phyloP scores from a whole-genome alignment of 495 filamentous ascomycete genomes.

The Penicillium verhagenii region DNA sequence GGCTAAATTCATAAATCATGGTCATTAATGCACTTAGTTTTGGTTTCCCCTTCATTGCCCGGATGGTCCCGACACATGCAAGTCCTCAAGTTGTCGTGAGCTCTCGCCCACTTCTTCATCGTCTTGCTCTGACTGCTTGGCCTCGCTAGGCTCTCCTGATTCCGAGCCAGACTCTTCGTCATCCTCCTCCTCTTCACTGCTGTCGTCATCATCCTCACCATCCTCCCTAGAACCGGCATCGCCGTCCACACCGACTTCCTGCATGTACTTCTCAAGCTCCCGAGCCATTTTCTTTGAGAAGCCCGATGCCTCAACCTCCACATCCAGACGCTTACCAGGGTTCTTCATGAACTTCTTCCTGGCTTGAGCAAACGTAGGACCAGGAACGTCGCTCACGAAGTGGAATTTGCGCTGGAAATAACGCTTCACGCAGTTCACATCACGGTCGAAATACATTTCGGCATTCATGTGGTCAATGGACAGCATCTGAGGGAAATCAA shows the following conservation, averaged over 20 bases:
- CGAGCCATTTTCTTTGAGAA: slow-evolving; percentile 96
- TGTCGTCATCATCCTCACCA: slow-evolving; percentile 37
- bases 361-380: slow-evolving; percentile 81
- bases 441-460: slow-evolving; percentile 92
- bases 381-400: slow-evolving; percentile 76
- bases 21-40: slow-evolving; percentile 28
- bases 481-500: slow-evolving; percentile 98
- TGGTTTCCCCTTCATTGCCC: slow-evolving; percentile 11
- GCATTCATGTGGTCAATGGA: slow-evolving; percentile 94
- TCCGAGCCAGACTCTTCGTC: slow-evolving; percentile 15
- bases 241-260: slow-evolving; percentile 61
- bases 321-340: slow-evolving; percentile 69
- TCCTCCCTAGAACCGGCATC: slow-evolving; percentile 50
- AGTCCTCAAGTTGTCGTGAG: slow-evolving; percentile 30
- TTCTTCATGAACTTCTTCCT: slow-evolving; percentile 68
- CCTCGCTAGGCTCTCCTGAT: slow-evolving; percentile 11
- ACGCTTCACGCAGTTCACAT: slow-evolving; percentile 89
- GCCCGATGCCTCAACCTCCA: slow-evolving; percentile 87
- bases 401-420: slow-evolving; percentile 89
- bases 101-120: slow-evolving; percentile 28
- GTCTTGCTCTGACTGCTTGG: slow-evolving; percentile 12
- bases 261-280: slow-evolving; percentile 87
- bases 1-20: slow-evolving; percentile 34
- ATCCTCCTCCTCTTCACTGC: slow-evolving; percentile 28
- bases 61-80: slow-evolving; percentile 35